Percentiles rank a stretch among this genome's conserved stretches.
Evolutionary conservation across 805 yeast genomes (phyloP).

Genomic region (Blastobotrys muscicola): DNA sequence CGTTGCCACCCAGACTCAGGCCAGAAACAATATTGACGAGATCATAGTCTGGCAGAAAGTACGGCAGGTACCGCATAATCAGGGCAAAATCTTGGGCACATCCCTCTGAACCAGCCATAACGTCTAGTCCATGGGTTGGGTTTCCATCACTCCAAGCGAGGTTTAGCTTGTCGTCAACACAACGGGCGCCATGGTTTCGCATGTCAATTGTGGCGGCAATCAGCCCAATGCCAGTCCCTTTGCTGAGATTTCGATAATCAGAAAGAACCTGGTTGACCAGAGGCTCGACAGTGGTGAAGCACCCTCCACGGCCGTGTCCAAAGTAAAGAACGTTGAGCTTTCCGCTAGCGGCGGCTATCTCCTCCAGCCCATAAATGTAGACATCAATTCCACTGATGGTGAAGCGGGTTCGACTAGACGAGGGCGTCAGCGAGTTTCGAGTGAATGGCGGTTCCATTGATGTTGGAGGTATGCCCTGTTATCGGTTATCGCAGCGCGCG

Average conservation of each 20-base stretch:
- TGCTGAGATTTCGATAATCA: conserved; percentile 5
- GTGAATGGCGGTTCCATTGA: no score
- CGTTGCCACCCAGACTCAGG: conserved; percentile 49
- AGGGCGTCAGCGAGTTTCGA: background rate
- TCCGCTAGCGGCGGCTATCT: conserved; percentile 19
- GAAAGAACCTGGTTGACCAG: conserved; percentile 33
- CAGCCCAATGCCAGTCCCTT: conserved; percentile 12
- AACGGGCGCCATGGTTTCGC: conserved; percentile 48
- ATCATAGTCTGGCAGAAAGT: conserved; percentile 21
- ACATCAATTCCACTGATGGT: conserved; percentile 39
- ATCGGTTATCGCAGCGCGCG: background rate
- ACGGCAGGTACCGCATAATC: conserved; percentile 38
- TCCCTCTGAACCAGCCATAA: conserved; percentile 41
- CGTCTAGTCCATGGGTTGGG: conserved; percentile 40
- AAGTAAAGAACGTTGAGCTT: conserved; percentile 19
- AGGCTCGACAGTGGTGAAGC: conserved; percentile 31
- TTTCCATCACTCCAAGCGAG: conserved; percentile 41
- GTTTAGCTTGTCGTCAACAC: conserved; percentile 30
- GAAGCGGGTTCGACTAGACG: conserved; percentile 6
- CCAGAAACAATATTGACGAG: conserved; percentile 37
- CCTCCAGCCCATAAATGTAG: conserved; percentile 35
- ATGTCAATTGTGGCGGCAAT: conserved; percentile 44
- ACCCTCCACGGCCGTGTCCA: conserved; percentile 38
- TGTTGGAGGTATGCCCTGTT: no score
- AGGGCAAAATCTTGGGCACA: conserved; percentile 36